Base-by-base conservation (phyloP, 2,329 filamentous ascomycete species). In the Sphaerulina musiva region DNA sequence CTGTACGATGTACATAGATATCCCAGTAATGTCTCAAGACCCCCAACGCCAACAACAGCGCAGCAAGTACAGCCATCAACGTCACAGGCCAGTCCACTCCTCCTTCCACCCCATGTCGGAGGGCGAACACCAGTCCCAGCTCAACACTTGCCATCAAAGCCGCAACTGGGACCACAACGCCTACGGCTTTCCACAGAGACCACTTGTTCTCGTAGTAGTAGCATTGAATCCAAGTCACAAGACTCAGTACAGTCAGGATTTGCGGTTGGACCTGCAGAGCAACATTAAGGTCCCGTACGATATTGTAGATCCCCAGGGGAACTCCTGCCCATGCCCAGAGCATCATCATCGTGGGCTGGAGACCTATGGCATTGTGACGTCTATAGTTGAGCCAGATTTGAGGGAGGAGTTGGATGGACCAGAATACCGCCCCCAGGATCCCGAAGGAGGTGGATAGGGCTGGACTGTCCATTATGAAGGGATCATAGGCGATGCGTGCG, bases 311-410 rank as follows among this genome's bases (percentile, higher is more conserved):
- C 2, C 84, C 85, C 0, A 87, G 72, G 0, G 84, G 84, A 0
- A 87, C 80, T 0, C 84, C 84, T 1, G 84, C 84, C 71, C 76
- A 80, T 0, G 82, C 81, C 78, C 84, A 87, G 2, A 86, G 74
- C 66, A 87, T 78, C 83, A 87, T 87, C 84, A 87, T 86, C 0
- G 81, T 80, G 0, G 80, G 77, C 47, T 86, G 83, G 0, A 87
- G 73, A 0, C 84, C 84, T 0, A 74, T 78, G 1, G 83, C 83
- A 72, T 85, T 76, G 66, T 86, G 83, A 1, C 84, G 75, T 4
- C 79, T 77, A 62, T 84, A 82, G 63, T 88, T 88, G 62, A 86
- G 79, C 34, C 83, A 67, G 46, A 87, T 86, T 65, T 88, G 85
- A 0, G 85, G 84, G 26, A 87, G 78, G 26, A 87, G 73, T 77